Base-by-base conservation (phyloP, 2,329 filamentous ascomycete genomes). In the Endocalyx cinctus region DNA sequence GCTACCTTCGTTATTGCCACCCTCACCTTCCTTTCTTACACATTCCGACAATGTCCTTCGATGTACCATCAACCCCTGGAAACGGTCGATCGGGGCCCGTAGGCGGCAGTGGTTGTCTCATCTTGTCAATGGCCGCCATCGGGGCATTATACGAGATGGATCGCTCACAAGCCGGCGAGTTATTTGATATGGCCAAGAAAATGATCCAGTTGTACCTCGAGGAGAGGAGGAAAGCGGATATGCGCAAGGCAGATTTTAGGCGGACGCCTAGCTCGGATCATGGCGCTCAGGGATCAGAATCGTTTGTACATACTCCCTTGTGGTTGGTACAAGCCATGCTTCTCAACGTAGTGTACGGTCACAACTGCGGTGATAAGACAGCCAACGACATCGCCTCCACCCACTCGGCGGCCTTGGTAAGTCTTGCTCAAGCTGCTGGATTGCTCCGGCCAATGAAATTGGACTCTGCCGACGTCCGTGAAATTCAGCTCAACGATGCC, bases 311-410 rank as follows among this genome's bases (percentile, higher is more conserved):
- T 46, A 90, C 89, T 3, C 90, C 90, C 1, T 72, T 96, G 25
- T 97, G 90, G 89, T 72, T 98, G 17, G 88, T 97, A 12, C 92
- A 97, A 60, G 87, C 90, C 1, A 97, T 97, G 90, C 69, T 97
- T 7, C 72, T 98, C 31, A 97, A 95, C 55, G 86, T 97, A 23
- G 85, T 96, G 12, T 97, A 95, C 55, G 90, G 90, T 11, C 87
- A 96, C 59, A 94, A 94, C 47, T 94, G 88, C 56, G 87, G 86
- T 23, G 90, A 97, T 57, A 90, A 94, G 64, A 82, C 80, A 34
- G 84, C 87, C 15, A 87, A 86, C 39, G 88, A 96, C 55, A 94
- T 94, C 51, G 90, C 90, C 1, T 89, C 84, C 43, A 95, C 86
- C 2, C 90, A 97, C 56, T 94, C 87, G 55, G 86, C 88, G 6